Conservation (phyloP, 495 filamentous ascomycete species). For the Aspergillus coremiiformis region DNA sequence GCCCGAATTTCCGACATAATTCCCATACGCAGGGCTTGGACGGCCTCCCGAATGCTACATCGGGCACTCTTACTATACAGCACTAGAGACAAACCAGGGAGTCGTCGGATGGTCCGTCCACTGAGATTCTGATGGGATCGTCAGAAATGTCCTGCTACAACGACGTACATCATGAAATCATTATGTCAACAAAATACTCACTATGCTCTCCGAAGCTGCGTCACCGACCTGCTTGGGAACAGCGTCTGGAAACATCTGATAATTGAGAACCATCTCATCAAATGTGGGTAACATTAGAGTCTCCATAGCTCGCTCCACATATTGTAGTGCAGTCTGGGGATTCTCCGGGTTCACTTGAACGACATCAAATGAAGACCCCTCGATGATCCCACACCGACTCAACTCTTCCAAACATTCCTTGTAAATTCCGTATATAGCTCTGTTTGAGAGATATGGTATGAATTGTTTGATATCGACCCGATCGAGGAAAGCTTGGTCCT, state of each 20-base stretch:
- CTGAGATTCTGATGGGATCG: slow-evolving; percentile 14
- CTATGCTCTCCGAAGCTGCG: slow-evolving; percentile 13
- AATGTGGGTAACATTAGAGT: slow-evolving; percentile 11
- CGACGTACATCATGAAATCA: not conserved
- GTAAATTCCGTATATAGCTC: slow-evolving; percentile 45
- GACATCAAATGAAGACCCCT: slow-evolving; percentile 16
- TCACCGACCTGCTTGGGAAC: slow-evolving; percentile 16
- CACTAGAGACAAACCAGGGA: slow-evolving; percentile 19
- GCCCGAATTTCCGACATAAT: slow-evolving; percentile 12
- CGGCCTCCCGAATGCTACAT: slow-evolving; percentile 14
- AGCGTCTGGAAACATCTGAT: slow-evolving; percentile 13
- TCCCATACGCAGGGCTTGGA: slow-evolving; percentile 15
- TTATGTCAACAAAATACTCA: slow-evolving; percentile 1
- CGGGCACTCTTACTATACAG: slow-evolving; percentile 9
- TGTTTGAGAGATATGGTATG: slow-evolving; percentile 31
- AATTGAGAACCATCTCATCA: slow-evolving; percentile 16
- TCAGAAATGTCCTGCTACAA: not conserved
- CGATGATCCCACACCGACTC: slow-evolving; percentile 34
- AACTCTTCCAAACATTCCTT: slow-evolving; percentile 44
- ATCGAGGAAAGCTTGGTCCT: slow-evolving; percentile 50
- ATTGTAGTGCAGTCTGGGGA: slow-evolving; percentile 14
- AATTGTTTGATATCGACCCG: slow-evolving; percentile 46
- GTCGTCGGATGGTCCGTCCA: slow-evolving; percentile 18
- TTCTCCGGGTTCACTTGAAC: slow-evolving; percentile 13
- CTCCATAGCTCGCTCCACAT: slow-evolving; percentile 14